Evolutionary conservation across 1,139 yeast species (phyloP).

Genomic region (Geotrichum siamense): DNA sequence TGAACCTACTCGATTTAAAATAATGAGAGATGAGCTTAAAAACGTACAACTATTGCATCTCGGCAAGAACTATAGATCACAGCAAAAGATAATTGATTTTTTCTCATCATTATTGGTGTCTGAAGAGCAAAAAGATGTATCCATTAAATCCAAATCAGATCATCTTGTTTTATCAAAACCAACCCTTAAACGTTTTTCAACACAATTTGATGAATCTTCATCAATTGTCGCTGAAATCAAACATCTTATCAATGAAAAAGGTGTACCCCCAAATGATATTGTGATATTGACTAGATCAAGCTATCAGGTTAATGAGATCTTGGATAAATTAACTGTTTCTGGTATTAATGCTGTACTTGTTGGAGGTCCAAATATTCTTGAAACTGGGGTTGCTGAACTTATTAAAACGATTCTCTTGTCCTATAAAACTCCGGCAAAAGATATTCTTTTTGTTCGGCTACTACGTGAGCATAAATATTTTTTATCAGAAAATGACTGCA

Average conservation of each 20-base stretch:
- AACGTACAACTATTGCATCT: conserved; percentile 40
- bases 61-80: conserved; percentile 73
- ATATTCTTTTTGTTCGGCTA: conserved; percentile 11
- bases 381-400: conserved; percentile 12
- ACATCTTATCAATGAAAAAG: not conserved
- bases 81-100: conserved; percentile 53
- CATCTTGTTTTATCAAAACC: conserved; percentile 8
- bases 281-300: conserved; percentile 11
- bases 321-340: not conserved
- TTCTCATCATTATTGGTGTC: conserved; percentile 22
- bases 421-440: conserved; percentile 10
- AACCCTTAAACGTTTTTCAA: conserved; percentile 1
- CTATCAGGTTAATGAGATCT: conserved; percentile 2
- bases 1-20: conserved; percentile 46
- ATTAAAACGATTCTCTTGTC: conserved; percentile 12
- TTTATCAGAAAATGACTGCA: conserved; percentile 3
- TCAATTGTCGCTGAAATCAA: conserved; percentile 10
- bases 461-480: conserved; percentile 12
- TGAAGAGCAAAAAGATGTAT: not conserved
- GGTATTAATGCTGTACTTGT: conserved; percentile 9
- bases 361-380: conserved; percentile 14
- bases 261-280: conserved; percentile 11
- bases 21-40: conserved; percentile 47
- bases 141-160: conserved; percentile 4
- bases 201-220: conserved; percentile 1